Evolutionary conservation across 2,329 filamentous ascomycete genomes (phyloP).

Genomic region (Balansia obtecta): DNA sequence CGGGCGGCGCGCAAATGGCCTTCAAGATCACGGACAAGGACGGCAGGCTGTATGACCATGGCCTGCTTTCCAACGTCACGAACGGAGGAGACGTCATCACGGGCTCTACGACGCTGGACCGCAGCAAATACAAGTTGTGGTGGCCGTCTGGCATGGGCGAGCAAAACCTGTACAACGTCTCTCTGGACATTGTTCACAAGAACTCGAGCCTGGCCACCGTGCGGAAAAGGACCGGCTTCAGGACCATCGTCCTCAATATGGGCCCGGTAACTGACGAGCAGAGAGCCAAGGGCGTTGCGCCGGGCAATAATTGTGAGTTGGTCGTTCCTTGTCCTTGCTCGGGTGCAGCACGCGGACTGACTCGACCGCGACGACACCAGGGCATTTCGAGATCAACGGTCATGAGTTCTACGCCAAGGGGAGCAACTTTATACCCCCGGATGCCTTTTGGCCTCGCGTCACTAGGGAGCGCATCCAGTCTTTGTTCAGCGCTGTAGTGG

Average conservation of each 20-base stretch:
- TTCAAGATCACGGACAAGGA: constrained; percentile 32
- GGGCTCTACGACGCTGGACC: constrained; percentile 31
- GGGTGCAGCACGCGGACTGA: background rate
- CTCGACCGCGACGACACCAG: background rate
- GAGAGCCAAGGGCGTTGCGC: constrained; percentile 33
- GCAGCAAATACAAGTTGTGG: constrained; percentile 39
- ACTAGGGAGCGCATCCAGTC: constrained; percentile 36
- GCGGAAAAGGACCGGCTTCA: constrained; percentile 45
- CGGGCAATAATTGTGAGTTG: constrained; percentile 24
- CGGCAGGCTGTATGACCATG: constrained; percentile 23
- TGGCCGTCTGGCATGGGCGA: constrained; percentile 45
- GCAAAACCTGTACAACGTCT: constrained; percentile 45
- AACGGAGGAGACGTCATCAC: constrained; percentile 31
- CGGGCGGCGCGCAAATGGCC: constrained; percentile 25
- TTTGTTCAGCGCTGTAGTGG: constrained; percentile 35
- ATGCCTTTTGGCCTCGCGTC: constrained; percentile 27
- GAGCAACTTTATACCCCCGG: constrained; percentile 10
- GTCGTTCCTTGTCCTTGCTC: background rate
- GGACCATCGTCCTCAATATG: constrained; percentile 48
- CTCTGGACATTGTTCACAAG: constrained; percentile 31
- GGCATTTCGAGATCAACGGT: constrained; percentile 56
- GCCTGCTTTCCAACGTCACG: constrained; percentile 20
- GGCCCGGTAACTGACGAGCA: constrained; percentile 40
- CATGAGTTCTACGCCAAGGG: constrained; percentile 43
- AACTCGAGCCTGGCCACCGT: constrained; percentile 20